Conservation (phyloP, 768 basidiomycete genomes). For the Phaeotremella fagi region DNA sequence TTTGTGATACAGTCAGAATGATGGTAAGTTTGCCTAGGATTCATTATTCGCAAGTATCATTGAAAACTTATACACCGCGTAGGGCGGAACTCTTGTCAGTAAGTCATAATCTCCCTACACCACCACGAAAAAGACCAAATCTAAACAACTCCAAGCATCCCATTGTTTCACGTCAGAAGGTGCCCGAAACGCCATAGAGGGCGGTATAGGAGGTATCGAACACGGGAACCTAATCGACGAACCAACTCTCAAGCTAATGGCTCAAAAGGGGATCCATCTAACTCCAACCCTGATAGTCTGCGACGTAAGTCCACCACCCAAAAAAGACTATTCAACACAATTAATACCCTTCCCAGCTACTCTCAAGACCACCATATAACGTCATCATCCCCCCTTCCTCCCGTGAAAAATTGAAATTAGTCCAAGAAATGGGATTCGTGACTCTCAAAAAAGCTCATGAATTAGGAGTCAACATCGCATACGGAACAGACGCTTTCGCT, state of each 20-base stretch:
- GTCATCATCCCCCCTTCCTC: slow-evolving; percentile 14
- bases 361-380: slow-evolving; percentile 17
- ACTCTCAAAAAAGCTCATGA: slow-evolving; percentile 25
- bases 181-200: slow-evolving; percentile 22
- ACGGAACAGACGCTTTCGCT: slow-evolving; percentile 19
- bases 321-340: neutral
- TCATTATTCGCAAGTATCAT: neutral
- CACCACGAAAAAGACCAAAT: neutral
- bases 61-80: neutral
- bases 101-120: neutral
- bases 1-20: slow-evolving; percentile 22
- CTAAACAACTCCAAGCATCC: slow-evolving; percentile 7
- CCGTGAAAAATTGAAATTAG: slow-evolving; percentile 16
- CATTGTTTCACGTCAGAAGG: slow-evolving; percentile 24
- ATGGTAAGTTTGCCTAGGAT: slow-evolving; percentile 13
- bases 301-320: slow-evolving; percentile 8
- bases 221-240: slow-evolving; percentile 28
- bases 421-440: slow-evolving; percentile 17
- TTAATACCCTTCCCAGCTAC: neutral
- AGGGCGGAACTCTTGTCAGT: slow-evolving; percentile 18
- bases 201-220: slow-evolving; percentile 26
- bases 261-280: slow-evolving; percentile 22
- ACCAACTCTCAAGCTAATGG: slow-evolving; percentile 20
- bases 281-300: slow-evolving; percentile 29
- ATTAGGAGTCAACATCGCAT: slow-evolving; percentile 19